phyloP scores from a whole-genome alignment of 257 asterid genomes.

The Solanum tarapatanum region DNA sequence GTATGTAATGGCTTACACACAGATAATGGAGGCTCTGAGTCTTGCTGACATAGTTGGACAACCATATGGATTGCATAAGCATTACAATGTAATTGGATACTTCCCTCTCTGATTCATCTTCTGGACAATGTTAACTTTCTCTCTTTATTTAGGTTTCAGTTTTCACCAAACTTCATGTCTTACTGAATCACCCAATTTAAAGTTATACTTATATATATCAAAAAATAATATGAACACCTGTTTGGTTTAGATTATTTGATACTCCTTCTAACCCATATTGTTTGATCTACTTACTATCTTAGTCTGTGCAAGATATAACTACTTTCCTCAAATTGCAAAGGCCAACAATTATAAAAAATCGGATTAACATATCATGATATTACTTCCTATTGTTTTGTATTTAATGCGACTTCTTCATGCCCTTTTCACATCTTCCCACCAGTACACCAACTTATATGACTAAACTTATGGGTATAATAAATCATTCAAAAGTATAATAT shows the following conservation, averaged over 20 bases:
- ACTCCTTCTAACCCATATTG: neutral
- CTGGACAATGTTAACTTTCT: neutral
- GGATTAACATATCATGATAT: neutral
- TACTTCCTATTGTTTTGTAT: neutral
- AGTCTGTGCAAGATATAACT: neutral
- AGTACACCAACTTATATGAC: neutral
- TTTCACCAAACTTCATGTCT: neutral
- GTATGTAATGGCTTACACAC: slow-evolving; percentile 22
- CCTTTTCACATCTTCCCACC: neutral
- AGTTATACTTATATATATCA: neutral
- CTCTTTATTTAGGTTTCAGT: neutral
- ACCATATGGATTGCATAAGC: slow-evolving; percentile 86
- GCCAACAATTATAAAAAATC: neutral
- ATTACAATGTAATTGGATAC: slow-evolving; percentile 53
- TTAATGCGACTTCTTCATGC: neutral
- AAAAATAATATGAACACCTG: neutral
- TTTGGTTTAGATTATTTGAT: neutral
- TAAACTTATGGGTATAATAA: neutral
- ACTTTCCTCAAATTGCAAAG: neutral
- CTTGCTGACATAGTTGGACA: slow-evolving; percentile 68
- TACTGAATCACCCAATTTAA: neutral
- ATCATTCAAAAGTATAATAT: neutral
- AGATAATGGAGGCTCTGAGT: slow-evolving; percentile 70
- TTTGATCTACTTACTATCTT: neutral
- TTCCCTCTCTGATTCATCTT: neutral